Conservation (phyloP, 108 stramenopile species). For the Schizochytrium sp. region DNA sequence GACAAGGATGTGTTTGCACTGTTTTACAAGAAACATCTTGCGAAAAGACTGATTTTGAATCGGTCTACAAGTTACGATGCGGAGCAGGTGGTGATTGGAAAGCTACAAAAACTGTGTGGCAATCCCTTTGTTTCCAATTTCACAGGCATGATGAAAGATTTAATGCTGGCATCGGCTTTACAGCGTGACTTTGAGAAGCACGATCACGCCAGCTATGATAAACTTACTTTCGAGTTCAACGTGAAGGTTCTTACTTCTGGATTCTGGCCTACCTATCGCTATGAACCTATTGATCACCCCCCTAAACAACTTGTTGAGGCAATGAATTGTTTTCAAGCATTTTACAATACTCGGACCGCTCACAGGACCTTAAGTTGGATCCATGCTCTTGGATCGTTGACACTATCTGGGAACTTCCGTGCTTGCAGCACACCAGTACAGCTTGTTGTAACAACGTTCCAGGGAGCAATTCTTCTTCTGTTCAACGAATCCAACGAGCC, state of each 20-base stretch:
- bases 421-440: slow-evolving; percentile 72
- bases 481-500: slow-evolving; percentile 81
- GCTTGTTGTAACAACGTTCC: slow-evolving; percentile 92
- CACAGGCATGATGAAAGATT: slow-evolving; percentile 96
- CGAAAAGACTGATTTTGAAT: slow-evolving; percentile 94
- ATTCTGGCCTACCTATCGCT: slow-evolving; percentile 96
- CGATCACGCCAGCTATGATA: slow-evolving; percentile 74
- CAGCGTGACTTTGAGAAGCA: slow-evolving; percentile 87
- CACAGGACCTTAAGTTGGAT: slow-evolving; percentile 71
- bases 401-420: slow-evolving; percentile 78
- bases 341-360: slow-evolving; percentile 62
- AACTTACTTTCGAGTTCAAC: slow-evolving; percentile 83
- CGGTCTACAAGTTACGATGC: slow-evolving; percentile 95
- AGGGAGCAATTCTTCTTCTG: slow-evolving; percentile 88
- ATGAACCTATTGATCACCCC: slow-evolving; percentile 68
- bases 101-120: slow-evolving; percentile 83
- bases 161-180: slow-evolving; percentile 92
- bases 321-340: slow-evolving; percentile 91
- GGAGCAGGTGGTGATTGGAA: slow-evolving; percentile 97
- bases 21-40: slow-evolving; percentile 97
- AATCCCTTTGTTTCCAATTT: slow-evolving; percentile 95
- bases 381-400: slow-evolving; percentile 91
- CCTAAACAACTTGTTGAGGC: slow-evolving; percentile 90
- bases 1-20: slow-evolving; percentile 99
- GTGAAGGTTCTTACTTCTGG: slow-evolving; percentile 97